Percentiles rank a stretch among this genome's conserved stretches.
These are phyloP conservation scores for Metschnikowia shivogae DNA, from an alignment of 805 yeast genomes.

Conservation along the genomic window DNA sequence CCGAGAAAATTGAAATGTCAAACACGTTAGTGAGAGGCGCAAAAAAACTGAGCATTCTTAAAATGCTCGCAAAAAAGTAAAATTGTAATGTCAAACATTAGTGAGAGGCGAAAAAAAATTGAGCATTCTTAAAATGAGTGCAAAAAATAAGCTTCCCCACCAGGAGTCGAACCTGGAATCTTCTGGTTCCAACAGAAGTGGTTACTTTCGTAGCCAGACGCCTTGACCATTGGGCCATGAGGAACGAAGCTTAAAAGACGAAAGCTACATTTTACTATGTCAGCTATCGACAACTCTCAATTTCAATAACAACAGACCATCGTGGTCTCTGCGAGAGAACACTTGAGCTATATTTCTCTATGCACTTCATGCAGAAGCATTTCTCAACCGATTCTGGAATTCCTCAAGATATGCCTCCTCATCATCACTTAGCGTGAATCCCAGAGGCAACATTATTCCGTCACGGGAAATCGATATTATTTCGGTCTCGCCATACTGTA, in stretches of 20 bases:
- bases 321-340: too few species aligned
- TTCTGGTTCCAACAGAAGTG: conserved; percentile 48
- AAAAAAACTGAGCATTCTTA: neutral
- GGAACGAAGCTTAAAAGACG: conserved; percentile 44
- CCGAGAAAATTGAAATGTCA: neutral
- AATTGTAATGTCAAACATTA: neutral
- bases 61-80: too few species aligned
- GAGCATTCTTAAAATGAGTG: neutral
- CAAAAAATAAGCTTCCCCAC: conserved; percentile 41
- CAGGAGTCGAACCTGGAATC: conserved; percentile 55
- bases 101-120: neutral
- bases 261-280: too few species aligned
- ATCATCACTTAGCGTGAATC: neutral
- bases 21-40: neutral
- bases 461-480: neutral
- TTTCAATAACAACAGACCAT: too few species aligned
- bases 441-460: neutral
- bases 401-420: neutral
- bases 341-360: neutral
- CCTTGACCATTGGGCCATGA: conserved; percentile 76
- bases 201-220: conserved; percentile 65
- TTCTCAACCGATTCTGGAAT: conserved; percentile 2
- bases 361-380: too few species aligned
- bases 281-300: too few species aligned
- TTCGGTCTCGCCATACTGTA: conserved; percentile 1